Percentiles rank a stretch among this genome's conserved stretches.
Conservation (phyloP, 2,329 filamentous ascomycete genomes). For the Monosporascus sp. region DNA sequence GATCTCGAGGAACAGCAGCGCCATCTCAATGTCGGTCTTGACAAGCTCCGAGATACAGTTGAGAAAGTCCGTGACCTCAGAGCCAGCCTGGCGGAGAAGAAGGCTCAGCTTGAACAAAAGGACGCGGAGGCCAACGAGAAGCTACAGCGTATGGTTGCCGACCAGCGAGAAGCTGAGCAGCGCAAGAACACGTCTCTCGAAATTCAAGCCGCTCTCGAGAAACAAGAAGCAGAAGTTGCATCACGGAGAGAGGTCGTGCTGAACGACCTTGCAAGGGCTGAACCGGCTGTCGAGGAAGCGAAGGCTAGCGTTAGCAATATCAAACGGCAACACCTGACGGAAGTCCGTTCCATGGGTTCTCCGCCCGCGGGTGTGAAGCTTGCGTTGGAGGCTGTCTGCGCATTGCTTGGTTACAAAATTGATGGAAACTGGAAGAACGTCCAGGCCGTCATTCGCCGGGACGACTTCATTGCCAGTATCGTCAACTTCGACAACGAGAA, state of each 20-base stretch:
- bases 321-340: conserved; percentile 92
- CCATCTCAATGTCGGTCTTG: conserved; percentile 94
- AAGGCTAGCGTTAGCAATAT: conserved; percentile 98
- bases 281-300: conserved; percentile 88
- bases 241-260: conserved; percentile 78
- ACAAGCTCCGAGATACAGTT: conserved; percentile 94
- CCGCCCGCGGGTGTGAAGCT: conserved; percentile 87
- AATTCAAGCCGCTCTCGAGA: conserved; percentile 80
- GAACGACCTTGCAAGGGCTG: conserved; percentile 80
- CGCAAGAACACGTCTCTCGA: conserved; percentile 83
- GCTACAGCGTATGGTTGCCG: conserved; percentile 91
- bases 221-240: conserved; percentile 84
- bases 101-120: conserved; percentile 86
- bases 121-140: conserved; percentile 96
- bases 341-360: conserved; percentile 95
- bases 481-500: conserved; percentile 94
- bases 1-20: conserved; percentile 98
- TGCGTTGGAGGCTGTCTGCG: conserved; percentile 93
- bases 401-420: conserved; percentile 83
- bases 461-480: conserved; percentile 97
- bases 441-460: conserved; percentile 78
- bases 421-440: conserved; percentile 82
- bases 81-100: conserved; percentile 88
- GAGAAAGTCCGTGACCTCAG: conserved; percentile 94
- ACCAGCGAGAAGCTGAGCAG: conserved; percentile 91